These are phyloP conservation scores for Lentinula lateritia DNA, from an alignment of 768 basidiomycete species.

Conservation along the genomic window DNA sequence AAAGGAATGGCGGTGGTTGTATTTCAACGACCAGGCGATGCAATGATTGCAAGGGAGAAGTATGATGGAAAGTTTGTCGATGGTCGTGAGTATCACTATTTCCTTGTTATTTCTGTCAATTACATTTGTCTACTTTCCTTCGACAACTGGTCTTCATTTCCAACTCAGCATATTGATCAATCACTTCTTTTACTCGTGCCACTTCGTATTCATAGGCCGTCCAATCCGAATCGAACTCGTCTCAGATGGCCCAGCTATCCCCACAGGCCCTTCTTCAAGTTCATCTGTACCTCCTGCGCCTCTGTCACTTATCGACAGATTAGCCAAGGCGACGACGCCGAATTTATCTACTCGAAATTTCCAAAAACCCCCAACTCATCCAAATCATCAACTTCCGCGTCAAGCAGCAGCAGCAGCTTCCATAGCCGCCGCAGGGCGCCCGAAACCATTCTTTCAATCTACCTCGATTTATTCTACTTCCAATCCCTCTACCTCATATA, in stretches of 20 bases:
- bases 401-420: conserved; percentile 19
- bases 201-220: conserved; percentile 36
- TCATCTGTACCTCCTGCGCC: background rate
- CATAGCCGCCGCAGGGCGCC: conserved; percentile 13
- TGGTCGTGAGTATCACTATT: conserved; percentile 35
- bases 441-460: conserved; percentile 22
- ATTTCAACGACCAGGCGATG: conserved; percentile 62
- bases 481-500: conserved; percentile 11
- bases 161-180: too few species aligned
- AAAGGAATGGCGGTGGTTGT: conserved; percentile 77
- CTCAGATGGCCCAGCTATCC: conserved; percentile 25
- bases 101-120: background rate
- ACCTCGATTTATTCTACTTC: too few species aligned
- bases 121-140: background rate
- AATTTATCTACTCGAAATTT: background rate
- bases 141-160: too few species aligned
- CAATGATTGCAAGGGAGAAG: conserved; percentile 54
- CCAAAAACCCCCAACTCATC: background rate
- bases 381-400: conserved; percentile 11
- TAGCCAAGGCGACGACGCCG: background rate
- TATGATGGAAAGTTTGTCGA: conserved; percentile 78
- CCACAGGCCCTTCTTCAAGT: conserved; percentile 6
- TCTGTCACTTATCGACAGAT: background rate
- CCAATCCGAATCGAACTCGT: conserved; percentile 65
- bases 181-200: too few species aligned